A percentile compares a stretch with the other conserved stretches of the same genome.
Conservation (phyloP, 805 yeast species). For the Monosporozyma unispora region DNA sequence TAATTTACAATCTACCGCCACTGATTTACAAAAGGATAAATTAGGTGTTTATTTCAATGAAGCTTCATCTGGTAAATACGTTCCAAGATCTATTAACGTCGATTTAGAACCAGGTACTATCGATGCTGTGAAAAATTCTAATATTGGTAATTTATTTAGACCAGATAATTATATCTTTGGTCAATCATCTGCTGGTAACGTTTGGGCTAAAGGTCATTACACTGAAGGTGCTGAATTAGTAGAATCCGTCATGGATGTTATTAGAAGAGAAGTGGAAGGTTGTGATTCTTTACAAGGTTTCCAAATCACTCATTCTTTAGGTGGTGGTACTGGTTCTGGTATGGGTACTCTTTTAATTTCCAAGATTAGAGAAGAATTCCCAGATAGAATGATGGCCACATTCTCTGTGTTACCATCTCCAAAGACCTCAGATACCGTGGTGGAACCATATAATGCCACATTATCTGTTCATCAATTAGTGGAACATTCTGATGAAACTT, state of each 20-base stretch:
- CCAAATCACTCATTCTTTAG: conserved; percentile 76
- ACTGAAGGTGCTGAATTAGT: conserved; percentile 94
- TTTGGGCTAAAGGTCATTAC: conserved; percentile 96
- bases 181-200: conserved; percentile 89
- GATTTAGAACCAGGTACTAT: conserved; percentile 94
- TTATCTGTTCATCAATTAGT: conserved; percentile 85
- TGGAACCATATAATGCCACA: conserved; percentile 91
- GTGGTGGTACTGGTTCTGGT: conserved; percentile 96
- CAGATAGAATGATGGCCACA: conserved; percentile 94
- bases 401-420: conserved; percentile 91
- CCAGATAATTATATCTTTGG: conserved; percentile 89
- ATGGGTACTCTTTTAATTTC: conserved; percentile 86
- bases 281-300: conserved; percentile 92
- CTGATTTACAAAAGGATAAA: conserved; percentile 44
- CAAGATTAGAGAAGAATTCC: conserved; percentile 83
- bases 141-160: conserved; percentile 79
- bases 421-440: conserved; percentile 85
- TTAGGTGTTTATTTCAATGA: conserved; percentile 82
- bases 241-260: conserved; percentile 79
- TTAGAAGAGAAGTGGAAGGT: conserved; percentile 89
- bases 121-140: conserved; percentile 71
- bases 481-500: conserved; percentile 85
- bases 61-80: conserved; percentile 80
- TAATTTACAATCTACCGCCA: conserved; percentile 50
- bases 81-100: conserved; percentile 86